A percentile compares a stretch with the other conserved stretches of the same genome.
Conservation (phyloP, 148 eudicot genomes). For the Fallopia convolvulus region DNA sequence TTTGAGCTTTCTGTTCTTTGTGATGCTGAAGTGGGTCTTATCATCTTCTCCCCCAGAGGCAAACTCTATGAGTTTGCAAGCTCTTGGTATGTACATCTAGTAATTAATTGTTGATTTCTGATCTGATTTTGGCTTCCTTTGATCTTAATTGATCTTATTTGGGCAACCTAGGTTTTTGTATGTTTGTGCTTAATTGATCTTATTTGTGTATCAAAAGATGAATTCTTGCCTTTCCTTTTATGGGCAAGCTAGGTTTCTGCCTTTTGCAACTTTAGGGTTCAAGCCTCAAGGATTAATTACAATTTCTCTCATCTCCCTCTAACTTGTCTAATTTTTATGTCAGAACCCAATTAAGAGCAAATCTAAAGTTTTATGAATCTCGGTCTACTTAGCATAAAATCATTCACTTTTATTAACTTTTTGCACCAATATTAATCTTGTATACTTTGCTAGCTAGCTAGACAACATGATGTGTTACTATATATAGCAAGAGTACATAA, state of each 20-base stretch:
- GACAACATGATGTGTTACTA: not conserved
- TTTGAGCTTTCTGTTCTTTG: constrained; percentile 24
- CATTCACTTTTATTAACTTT: not conserved
- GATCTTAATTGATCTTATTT: not conserved
- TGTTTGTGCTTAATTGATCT: not conserved
- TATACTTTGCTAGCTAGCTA: not conserved
- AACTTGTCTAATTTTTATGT: not conserved
- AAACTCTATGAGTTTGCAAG: constrained; percentile 21
- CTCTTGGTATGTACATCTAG: constrained; percentile 17
- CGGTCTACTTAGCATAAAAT: not conserved
- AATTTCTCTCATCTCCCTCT: not conserved
- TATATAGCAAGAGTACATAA: not conserved
- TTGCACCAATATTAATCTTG: not conserved
- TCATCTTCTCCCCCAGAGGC: constrained; percentile 23
- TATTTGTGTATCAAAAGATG: not conserved
- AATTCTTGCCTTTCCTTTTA: not conserved
- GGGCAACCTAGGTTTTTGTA: not conserved
- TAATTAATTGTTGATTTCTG: not conserved
- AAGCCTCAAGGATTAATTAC: not conserved
- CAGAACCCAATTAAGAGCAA: not conserved
- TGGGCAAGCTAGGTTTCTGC: constrained; percentile 10
- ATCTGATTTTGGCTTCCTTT: not conserved
- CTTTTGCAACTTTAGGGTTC: constrained; percentile 3
- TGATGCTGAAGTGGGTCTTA: constrained; percentile 23
- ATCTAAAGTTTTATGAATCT: not conserved